Base-by-base conservation (phyloP, 306 rosid genomes). In the Ammopiptanthus mongolicus region DNA sequence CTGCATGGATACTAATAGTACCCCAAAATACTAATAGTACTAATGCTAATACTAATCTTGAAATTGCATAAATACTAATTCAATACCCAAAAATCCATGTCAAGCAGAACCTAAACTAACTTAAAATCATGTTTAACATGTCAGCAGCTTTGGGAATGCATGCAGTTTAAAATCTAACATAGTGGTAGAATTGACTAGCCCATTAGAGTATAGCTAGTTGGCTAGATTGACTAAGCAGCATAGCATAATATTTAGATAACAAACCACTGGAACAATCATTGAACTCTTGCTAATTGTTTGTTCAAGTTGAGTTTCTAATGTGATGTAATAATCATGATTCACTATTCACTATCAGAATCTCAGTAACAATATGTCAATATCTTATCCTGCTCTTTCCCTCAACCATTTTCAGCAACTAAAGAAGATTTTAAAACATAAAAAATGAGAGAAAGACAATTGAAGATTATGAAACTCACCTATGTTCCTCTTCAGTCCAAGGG, bases 401-500 rank as follows among this genome's bases (percentile, higher is more conserved):
- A 12, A 22, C 10, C 0, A 4, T 2, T 23, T 29, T 3, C 44
- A 68, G n/a, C 8, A 28, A 50, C 46, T n/a, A 37, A 4, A 37
- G 22, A 36, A 71, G 56, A 15, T 0, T 42, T 48, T 28, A 41
- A 39, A 17, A 41, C 15, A 52, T 23, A 0, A 60, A 21, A 59
- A 22, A 21, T 0, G 6, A 11, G 8, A 8, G 0, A 62, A 21
- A 58, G 34, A 34, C 11, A 50, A 19, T n/a, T 5, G n/a, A 69
- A 50, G 64, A 60, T 4, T 36, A 69, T 21, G 11, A 61, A 76
- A 78, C 46, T 87, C 19, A 87, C 97, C 70, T 87, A 84, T 89
- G 97, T 62, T 91, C 97, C 3, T 91, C 97, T 77, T 78, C 86
- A 28, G 95, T 89, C 80, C 84, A 74, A 23, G 65, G 80, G 8